A percentile compares a stretch with the other conserved stretches of the same genome.
Evolutionary conservation across 768 basidiomycete genomes (phyloP).

Genomic region (Thelephora ganbajun): DNA sequence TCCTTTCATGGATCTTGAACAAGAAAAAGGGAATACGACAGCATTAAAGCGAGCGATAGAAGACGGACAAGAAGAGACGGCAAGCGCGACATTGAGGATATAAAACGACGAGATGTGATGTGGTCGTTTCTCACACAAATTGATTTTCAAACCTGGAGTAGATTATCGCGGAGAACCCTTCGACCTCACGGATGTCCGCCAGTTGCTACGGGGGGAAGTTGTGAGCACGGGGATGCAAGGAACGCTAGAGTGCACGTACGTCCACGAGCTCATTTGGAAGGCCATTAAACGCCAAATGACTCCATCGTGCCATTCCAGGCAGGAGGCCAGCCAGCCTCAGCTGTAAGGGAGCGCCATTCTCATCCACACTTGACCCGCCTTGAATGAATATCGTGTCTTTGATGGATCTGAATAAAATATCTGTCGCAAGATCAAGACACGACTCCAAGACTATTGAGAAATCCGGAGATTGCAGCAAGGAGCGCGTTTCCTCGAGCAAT

Average conservation of each 20-base stretch:
- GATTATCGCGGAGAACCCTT: slow-evolving; percentile 57
- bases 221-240: neutral
- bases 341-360: slow-evolving; percentile 26
- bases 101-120: neutral
- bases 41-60: too few species aligned
- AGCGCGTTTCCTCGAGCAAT: slow-evolving; percentile 58
- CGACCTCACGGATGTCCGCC: slow-evolving; percentile 46
- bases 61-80: too few species aligned
- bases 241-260: slow-evolving; percentile 30
- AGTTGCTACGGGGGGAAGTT: slow-evolving; percentile 30
- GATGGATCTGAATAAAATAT: slow-evolving; percentile 48
- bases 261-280: slow-evolving; percentile 75
- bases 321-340: slow-evolving; percentile 69
- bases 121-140: slow-evolving; percentile 16
- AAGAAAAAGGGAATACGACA: too few species aligned
- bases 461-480: slow-evolving; percentile 49
- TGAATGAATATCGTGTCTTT: slow-evolving; percentile 44
- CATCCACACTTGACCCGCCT: slow-evolving; percentile 7
- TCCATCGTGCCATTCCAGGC: slow-evolving; percentile 72
- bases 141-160: slow-evolving; percentile 55
- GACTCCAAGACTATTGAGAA: slow-evolving; percentile 57
- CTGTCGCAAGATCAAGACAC: slow-evolving; percentile 59
- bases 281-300: slow-evolving; percentile 47
- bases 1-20: too few species aligned
- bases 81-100: neutral